Conservation (phyloP, 139 green algal genomes). For the Coelastrella sp. region DNA sequence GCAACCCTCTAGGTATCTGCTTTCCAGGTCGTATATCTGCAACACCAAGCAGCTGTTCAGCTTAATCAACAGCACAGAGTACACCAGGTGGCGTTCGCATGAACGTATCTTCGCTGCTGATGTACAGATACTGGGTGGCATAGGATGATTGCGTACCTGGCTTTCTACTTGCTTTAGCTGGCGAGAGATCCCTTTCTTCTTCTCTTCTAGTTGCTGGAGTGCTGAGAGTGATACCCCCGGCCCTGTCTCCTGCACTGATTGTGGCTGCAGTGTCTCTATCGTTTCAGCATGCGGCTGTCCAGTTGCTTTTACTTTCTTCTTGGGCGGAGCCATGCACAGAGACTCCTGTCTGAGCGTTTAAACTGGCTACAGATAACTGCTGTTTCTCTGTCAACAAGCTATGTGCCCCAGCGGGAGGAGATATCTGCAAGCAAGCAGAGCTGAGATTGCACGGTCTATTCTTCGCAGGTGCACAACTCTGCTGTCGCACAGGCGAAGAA, state of each 20-base stretch:
- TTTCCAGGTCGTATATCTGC: slow-evolving; percentile 15
- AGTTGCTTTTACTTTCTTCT: not conserved
- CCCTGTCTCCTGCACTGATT: not conserved
- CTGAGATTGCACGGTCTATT: too few relatives aligned
- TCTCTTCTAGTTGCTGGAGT: slow-evolving; percentile 6
- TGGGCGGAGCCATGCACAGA: not conserved
- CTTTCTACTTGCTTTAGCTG: slow-evolving; percentile 14
- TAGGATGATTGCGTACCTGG: not conserved
- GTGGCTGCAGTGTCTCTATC: not conserved
- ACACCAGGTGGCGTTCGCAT: not conserved
- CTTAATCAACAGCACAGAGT: not conserved
- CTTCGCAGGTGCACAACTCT: too few relatives aligned
- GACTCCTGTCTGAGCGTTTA: not conserved
- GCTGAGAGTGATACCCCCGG: not conserved
- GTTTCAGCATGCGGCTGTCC: not conserved
- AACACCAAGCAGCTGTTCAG: not conserved
- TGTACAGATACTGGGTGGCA: not conserved
- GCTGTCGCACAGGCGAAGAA: too few relatives aligned
- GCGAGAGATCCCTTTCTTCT: not conserved
- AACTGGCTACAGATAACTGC: not conserved
- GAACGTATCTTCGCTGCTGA: not conserved
- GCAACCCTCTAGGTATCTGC: slow-evolving; percentile 25
- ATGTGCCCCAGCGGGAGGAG: too few relatives aligned
- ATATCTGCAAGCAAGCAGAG: too few relatives aligned
- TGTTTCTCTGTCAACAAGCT: not conserved